Evolutionary conservation across 2,329 filamentous ascomycete genomes (phyloP).

Genomic region (Hypoxylon sp.): DNA sequence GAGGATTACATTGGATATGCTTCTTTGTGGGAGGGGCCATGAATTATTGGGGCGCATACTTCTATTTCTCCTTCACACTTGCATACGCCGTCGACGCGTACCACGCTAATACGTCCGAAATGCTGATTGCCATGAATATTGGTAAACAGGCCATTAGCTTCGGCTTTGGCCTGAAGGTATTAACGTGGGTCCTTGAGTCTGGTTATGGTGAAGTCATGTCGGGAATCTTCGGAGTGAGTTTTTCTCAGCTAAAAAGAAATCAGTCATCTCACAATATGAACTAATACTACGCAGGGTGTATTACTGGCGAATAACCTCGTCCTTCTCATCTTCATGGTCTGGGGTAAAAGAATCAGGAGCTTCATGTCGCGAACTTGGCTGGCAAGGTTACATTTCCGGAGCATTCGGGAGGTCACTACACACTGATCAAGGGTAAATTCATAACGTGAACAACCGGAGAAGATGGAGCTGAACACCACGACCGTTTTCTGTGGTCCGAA

Average conservation of each 20-base stretch:
- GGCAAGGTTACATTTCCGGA: slow-evolving; percentile 60
- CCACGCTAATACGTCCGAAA: slow-evolving; percentile 72
- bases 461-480: slow-evolving; percentile 4
- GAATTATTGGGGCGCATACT: slow-evolving; percentile 66
- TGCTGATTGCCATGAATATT: slow-evolving; percentile 73
- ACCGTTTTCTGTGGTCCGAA: neutral
- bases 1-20: slow-evolving; percentile 59
- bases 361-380: slow-evolving; percentile 64
- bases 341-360: slow-evolving; percentile 65
- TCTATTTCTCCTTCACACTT: slow-evolving; percentile 71
- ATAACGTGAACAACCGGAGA: slow-evolving; percentile 17
- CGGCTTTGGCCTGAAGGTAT: slow-evolving; percentile 65
- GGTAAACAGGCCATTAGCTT: slow-evolving; percentile 70
- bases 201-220: slow-evolving; percentile 67
- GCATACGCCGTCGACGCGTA: slow-evolving; percentile 74
- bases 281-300: slow-evolving; percentile 52
- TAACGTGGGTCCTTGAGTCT: slow-evolving; percentile 65
- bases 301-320: slow-evolving; percentile 65
- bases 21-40: slow-evolving; percentile 67
- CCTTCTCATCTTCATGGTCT: slow-evolving; percentile 66
- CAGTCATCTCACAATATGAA: neutral
- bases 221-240: slow-evolving; percentile 60
- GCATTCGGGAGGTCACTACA: slow-evolving; percentile 48
- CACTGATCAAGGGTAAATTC: slow-evolving; percentile 38
- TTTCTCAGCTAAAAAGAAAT: neutral